phyloP scores from a whole-genome alignment of 805 yeast species.

The Candida railenensis region DNA sequence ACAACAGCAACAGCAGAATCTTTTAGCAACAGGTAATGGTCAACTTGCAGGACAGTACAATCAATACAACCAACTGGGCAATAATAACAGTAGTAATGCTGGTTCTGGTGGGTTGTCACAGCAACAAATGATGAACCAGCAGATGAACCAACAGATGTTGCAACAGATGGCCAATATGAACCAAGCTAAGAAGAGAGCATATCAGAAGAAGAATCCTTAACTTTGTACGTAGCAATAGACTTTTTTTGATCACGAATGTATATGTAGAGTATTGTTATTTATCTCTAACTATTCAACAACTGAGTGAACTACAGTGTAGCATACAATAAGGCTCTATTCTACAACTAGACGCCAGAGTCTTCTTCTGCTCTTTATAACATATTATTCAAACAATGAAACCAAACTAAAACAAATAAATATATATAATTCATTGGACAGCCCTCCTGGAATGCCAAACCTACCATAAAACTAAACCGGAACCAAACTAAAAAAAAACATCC shows the following conservation, averaged over 20 bases:
- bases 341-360: neutral
- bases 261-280: too few species aligned
- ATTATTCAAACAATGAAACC: neutral
- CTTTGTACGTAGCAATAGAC: constrained; percentile 4
- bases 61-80: constrained; percentile 10
- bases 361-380: neutral
- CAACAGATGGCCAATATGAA: constrained; percentile 6
- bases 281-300: too few species aligned
- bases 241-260: too few species aligned
- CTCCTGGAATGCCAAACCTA: neutral
- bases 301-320: too few species aligned
- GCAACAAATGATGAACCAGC: constrained; percentile 18
- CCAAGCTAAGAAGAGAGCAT: constrained; percentile 7
- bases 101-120: constrained; percentile 9
- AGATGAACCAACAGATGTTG: constrained; percentile 15
- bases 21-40: constrained; percentile 5
- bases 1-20: constrained; percentile 10
- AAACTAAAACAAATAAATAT: constrained; percentile 18
- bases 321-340: too few species aligned
- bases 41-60: constrained; percentile 8
- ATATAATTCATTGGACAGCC: neutral
- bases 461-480: neutral
- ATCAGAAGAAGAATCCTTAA: constrained; percentile 3
- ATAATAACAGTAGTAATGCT: constrained; percentile 3
- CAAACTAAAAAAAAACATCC: constrained; percentile 1